Base-by-base conservation (phyloP, 495 filamentous ascomycete species). In the Aspergillus cristatus region DNA sequence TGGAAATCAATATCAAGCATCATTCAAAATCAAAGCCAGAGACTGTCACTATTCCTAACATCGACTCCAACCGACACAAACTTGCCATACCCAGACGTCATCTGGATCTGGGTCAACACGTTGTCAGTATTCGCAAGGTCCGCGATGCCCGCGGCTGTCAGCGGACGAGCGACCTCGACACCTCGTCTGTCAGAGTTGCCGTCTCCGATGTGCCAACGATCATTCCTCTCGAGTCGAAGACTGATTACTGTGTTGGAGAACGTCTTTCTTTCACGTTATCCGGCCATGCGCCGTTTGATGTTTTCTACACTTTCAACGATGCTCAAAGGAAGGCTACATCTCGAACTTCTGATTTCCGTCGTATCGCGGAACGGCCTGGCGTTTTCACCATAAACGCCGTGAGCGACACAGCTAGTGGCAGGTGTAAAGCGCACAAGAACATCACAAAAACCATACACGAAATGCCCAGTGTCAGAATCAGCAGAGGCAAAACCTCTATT, bases 181-280 rank as follows among this genome's bases (percentile, higher is more conserved):
- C 73, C 10, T 72, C 81, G 1, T 78, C 81, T 14, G 86, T 97
- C 18, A 80, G 87, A 45, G 81, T 96, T 32, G 78, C 85, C 32
- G 84, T 98, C 6, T 89, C 84, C 38, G 87, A 97, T 46, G 84
- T 91, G 3, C 91, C 91, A 10, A 82, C 86, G 11, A 93, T 96
- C 44, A 81, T 86, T 35, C 73, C 81, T 7, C 70, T 94, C n/a
- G 86, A 94, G 49, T 78, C 80, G n/a, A 81, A 80, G 44, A 65
- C 70, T 5, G 84, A 97, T 62, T 94, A 93, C 67, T 98, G 91
- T 63, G 89, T 97, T 20, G 91, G 91, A 34, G 90, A 98, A 51
- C 79, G 86, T 24, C 79, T 97, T 42, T 81, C 85, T 2, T 98
- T 91, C 63, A 82, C 84, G 0, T 76, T 98, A 13, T 84, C 86